These are phyloP conservation scores for Boletus rubescentipes DNA, from an alignment of 768 basidiomycete species.

Conservation along the genomic window DNA sequence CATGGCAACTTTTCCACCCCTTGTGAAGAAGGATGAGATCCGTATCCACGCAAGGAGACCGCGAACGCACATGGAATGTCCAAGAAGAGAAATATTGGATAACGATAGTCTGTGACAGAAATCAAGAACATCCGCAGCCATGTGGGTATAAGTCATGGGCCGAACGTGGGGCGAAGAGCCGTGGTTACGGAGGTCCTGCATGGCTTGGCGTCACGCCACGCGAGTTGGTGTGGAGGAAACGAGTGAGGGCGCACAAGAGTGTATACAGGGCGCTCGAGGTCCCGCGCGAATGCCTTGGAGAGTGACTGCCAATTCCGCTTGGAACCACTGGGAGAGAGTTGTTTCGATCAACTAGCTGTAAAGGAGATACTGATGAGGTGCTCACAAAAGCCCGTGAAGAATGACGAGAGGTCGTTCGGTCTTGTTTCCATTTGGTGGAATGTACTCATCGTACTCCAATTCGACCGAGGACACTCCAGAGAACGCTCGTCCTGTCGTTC, in stretches of 20 bases:
- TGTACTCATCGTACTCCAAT: conserved; percentile 33
- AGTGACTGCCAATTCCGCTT: conserved; percentile 90
- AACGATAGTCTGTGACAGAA: conserved; percentile 59
- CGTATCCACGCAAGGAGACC: neutral
- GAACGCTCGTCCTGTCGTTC: conserved; percentile 21
- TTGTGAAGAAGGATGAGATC: conserved; percentile 29
- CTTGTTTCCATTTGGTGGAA: conserved; percentile 29
- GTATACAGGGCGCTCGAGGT: conserved; percentile 68
- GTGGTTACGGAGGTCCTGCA: conserved; percentile 86
- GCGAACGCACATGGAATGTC: conserved; percentile 81
- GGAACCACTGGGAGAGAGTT: conserved; percentile 56
- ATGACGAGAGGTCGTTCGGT: conserved; percentile 50
- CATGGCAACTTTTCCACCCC: conserved; percentile 89
- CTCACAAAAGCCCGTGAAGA: conserved; percentile 66
- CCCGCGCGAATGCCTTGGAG: conserved; percentile 68
- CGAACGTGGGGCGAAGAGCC: conserved; percentile 74
- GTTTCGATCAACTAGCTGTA: neutral
- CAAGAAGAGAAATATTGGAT: conserved; percentile 68
- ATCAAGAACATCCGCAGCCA: conserved; percentile 76
- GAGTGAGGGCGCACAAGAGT: conserved; percentile 49
- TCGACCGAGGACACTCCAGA: conserved; percentile 24
- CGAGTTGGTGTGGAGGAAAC: neutral
- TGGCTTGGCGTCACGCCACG: neutral
- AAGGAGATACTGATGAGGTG: neutral
- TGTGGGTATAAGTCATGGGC: conserved; percentile 72